Evolutionary conservation across 768 basidiomycete species (phyloP).

Genomic region (Mycena belliarum): DNA sequence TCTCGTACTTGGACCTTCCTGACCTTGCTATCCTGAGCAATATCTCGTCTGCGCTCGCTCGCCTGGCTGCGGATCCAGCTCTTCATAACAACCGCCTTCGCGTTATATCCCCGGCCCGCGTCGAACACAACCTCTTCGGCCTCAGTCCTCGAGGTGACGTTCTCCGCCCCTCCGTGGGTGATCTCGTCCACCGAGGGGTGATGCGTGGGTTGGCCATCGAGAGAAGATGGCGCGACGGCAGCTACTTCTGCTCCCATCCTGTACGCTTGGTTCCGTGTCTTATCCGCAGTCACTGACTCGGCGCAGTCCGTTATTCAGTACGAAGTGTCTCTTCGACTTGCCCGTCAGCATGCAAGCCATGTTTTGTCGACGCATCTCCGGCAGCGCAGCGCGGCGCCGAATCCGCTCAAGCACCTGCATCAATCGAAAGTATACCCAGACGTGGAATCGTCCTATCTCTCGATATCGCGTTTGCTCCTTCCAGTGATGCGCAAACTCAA

Average conservation of each 20-base stretch:
- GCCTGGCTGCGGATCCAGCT: slow-evolving; percentile 60
- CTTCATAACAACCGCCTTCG: slow-evolving; percentile 62
- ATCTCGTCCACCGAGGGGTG: slow-evolving; percentile 70
- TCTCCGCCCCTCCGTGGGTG: slow-evolving; percentile 63
- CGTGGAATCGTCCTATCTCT: slow-evolving; percentile 56
- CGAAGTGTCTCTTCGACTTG: slow-evolving; percentile 54
- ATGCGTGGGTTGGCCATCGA: slow-evolving; percentile 69
- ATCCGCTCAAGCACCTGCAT: slow-evolving; percentile 45
- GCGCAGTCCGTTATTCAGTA: slow-evolving; percentile 67
- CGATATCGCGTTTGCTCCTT: slow-evolving; percentile 60
- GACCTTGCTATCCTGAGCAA: slow-evolving; percentile 60
- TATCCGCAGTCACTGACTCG: slow-evolving; percentile 6
- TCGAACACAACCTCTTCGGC: slow-evolving; percentile 66
- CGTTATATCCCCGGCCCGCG: slow-evolving; percentile 65
- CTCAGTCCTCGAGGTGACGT: slow-evolving; percentile 53
- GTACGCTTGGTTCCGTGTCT: slow-evolving; percentile 38
- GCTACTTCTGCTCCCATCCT: slow-evolving; percentile 62
- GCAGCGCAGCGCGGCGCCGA: slow-evolving; percentile 40
- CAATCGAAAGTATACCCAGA: slow-evolving; percentile 60
- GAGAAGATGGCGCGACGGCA: slow-evolving; percentile 63
- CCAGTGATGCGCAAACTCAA: slow-evolving; percentile 68
- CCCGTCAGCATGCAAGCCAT: slow-evolving; percentile 53
- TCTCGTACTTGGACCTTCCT: slow-evolving; percentile 73
- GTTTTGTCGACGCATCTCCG: slow-evolving; percentile 57
- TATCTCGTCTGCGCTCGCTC: slow-evolving; percentile 47